Conservation (phyloP, 345 rosid genomes). For the Odontarrhena argentea region DNA sequence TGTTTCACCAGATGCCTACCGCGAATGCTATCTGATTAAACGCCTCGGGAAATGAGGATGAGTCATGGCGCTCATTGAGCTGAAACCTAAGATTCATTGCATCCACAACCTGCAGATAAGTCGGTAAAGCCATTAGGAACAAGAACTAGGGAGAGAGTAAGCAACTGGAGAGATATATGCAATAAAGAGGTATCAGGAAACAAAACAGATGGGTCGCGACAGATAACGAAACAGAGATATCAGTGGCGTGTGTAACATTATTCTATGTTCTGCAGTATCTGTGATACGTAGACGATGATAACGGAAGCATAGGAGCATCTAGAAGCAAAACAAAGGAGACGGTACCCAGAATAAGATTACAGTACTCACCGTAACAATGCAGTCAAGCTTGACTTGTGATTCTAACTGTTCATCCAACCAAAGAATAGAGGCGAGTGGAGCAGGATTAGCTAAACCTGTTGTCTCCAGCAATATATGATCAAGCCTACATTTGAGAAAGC, state of each 20-base stretch:
- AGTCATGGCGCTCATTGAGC: constrained; percentile 54
- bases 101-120: constrained; percentile 75
- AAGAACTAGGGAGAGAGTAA: constrained; percentile 14
- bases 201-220: constrained; percentile 13
- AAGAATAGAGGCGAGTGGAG: constrained; percentile 88
- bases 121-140: constrained; percentile 4
- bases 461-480: constrained; percentile 96
- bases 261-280: not conserved
- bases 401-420: constrained; percentile 98
- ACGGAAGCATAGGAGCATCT: constrained; percentile 3
- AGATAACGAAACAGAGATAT: not conserved
- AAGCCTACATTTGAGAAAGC: constrained; percentile 49
- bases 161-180: not conserved
- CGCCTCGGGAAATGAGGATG: constrained; percentile 88
- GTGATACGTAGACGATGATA: not conserved
- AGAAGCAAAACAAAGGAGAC: not conserved
- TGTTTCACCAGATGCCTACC: constrained; percentile 45
- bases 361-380: constrained; percentile 74
- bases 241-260: not conserved
- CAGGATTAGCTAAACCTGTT: constrained; percentile 98
- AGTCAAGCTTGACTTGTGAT: constrained; percentile 87
- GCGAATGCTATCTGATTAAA: constrained; percentile 93
- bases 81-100: constrained; percentile 88
- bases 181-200: constrained; percentile 12
- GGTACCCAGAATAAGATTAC: not conserved